phyloP scores from a whole-genome alignment of 768 basidiomycete species.

The Fomitopsis pulvina region DNA sequence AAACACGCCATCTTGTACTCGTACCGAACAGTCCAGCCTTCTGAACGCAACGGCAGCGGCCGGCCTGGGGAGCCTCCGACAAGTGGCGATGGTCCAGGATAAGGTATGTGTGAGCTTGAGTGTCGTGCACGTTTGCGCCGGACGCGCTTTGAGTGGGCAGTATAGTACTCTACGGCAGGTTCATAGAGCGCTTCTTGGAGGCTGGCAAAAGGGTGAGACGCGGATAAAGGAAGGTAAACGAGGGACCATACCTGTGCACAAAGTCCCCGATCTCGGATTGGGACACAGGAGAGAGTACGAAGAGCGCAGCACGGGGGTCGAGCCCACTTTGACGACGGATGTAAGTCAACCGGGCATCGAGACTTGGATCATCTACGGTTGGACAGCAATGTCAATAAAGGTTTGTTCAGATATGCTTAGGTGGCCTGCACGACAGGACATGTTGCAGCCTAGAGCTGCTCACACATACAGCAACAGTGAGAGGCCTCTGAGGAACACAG shows the following conservation, averaged over 20 bases:
- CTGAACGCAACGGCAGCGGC: conserved; percentile 65
- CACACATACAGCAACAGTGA: too few species aligned
- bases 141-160: conserved; percentile 86
- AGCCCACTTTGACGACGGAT: conserved; percentile 85
- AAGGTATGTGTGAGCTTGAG: conserved; percentile 50
- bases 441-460: too few species aligned
- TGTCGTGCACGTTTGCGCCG: conserved; percentile 84
- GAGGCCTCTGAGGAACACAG: too few species aligned
- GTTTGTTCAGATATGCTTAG: too few species aligned
- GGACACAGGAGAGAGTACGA: conserved; percentile 91
- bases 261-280: conserved; percentile 85
- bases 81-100: conserved; percentile 43
- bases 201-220: conserved; percentile 30
- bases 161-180: conserved; percentile 89
- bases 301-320: conserved; percentile 87
- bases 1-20: conserved; percentile 98
- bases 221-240: neutral
- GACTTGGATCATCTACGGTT: conserved; percentile 66
- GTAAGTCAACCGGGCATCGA: conserved; percentile 80
- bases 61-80: conserved; percentile 32
- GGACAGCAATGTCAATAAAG: neutral
- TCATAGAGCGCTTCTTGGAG: conserved; percentile 88
- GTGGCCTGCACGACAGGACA: too few species aligned
- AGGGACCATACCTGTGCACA: conserved; percentile 56
- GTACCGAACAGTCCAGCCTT: conserved; percentile 95